Conservation (phyloP, 2,329 filamentous ascomycete species). For the Fusarium nematophilum region DNA sequence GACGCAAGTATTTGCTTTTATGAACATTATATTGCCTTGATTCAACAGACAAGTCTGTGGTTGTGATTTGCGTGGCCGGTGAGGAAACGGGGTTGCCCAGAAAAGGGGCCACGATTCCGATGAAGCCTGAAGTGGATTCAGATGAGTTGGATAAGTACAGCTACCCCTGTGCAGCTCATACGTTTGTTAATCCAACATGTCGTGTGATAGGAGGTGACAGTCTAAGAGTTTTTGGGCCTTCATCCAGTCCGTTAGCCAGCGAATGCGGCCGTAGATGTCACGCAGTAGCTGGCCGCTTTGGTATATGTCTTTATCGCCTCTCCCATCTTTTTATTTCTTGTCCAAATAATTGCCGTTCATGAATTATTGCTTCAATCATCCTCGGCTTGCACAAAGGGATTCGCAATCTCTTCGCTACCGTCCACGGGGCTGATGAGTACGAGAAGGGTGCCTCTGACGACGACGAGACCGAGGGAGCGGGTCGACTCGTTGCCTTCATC, state of each 20-base stretch:
- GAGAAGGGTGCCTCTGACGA: conserved; percentile 90
- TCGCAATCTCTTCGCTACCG: conserved; percentile 94
- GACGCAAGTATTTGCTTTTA: conserved; percentile 33
- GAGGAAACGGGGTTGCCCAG: conserved; percentile 13
- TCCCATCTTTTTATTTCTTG: conserved; percentile 16
- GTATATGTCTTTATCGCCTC: neutral
- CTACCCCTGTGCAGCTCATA: conserved; percentile 5
- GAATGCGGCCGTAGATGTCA: conserved; percentile 4
- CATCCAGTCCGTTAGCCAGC: conserved; percentile 6
- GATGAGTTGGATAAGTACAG: conserved; percentile 1
- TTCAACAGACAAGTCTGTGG: conserved; percentile 23
- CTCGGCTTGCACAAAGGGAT: conserved; percentile 85
- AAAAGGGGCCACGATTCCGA: conserved; percentile 1
- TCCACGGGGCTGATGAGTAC: conserved; percentile 93
- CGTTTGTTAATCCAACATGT: conserved; percentile 10
- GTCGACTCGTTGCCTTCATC: conserved; percentile 91
- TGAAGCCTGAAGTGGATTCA: conserved; percentile 1
- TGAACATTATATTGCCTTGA: conserved; percentile 40
- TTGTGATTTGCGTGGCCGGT: conserved; percentile 2
- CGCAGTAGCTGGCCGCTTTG: neutral
- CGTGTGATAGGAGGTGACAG: conserved; percentile 18
- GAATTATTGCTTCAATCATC: conserved; percentile 60
- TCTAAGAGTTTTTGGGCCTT: conserved; percentile 15
- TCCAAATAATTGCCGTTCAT: conserved; percentile 9
- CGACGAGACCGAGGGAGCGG: conserved; percentile 84